Base-by-base conservation (phyloP, 345 rosid species). In the Lepidium africanum region DNA sequence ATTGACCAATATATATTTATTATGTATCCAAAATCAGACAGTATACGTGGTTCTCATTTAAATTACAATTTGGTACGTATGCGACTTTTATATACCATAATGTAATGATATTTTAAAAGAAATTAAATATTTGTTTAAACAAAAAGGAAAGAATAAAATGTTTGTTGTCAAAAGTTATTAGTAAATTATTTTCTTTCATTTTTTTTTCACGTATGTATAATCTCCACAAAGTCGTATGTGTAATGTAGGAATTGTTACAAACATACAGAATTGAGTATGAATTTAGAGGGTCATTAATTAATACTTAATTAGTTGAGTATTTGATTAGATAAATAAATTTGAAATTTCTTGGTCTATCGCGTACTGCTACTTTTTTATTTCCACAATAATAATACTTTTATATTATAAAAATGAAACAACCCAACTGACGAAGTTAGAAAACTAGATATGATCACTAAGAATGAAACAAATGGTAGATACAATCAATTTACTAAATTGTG, bases 351-450 rank as follows among this genome's bases (percentile, higher is more conserved):
- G 61, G 74, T 70, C 67, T 41, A 40, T 33, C 17, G n/a, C 23
- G 36, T 60, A 61, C 46, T 35, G 21, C 68, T 61, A 30, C 41
- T 61, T 61, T 70, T 39, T 51, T 30, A 51, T 51, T 70, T 70
- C 60, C 67, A 32, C 5, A 40, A 50, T 40, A 6, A n/a, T n/a
- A n/a, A n/a, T n/a, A 39, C 50, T 59, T 38, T 32, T 47, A 15
- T 45, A 56, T 36, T 21, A 9, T 9, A 16, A 6, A 39, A 23
- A 23, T 21, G 23, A 3, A 43, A 3, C n/a, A 38, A 14, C 14
- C 1, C 39, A 3, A 6, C 5, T 13, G 17, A 23, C 38, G 9
- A 25, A 8, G 14, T 42, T 25, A 14, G 10, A 59, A 59, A 27
- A 45, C 27, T 43, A 3, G 0, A 38, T 14, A 57, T 9, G 33